phyloP scores from a whole-genome alignment of 2,329 filamentous ascomycete species.

The Arthroderma sp. region DNA sequence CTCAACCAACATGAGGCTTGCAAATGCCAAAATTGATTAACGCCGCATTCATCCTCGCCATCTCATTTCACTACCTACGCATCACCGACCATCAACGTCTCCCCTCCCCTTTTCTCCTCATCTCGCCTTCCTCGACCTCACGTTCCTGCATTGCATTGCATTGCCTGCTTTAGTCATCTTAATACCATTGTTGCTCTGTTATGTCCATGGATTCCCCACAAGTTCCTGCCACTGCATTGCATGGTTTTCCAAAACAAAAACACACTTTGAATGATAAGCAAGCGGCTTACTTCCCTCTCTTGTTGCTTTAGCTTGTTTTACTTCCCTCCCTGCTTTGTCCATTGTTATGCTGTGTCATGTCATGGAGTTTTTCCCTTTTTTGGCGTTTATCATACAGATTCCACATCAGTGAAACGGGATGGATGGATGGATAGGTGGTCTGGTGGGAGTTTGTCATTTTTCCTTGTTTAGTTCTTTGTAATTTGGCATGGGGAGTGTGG shows the following conservation, averaged over 20 bases:
- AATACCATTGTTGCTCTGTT: not conserved
- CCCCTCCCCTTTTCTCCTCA: not conserved
- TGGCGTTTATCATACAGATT: not conserved
- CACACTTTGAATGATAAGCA: not conserved
- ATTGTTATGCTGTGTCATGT: not conserved
- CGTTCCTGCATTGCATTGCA: not conserved
- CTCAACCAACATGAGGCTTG: constrained; percentile 41
- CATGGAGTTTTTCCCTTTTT: not conserved
- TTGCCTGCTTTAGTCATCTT: not conserved
- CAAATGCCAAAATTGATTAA: constrained; percentile 64
- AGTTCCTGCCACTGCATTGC: not conserved
- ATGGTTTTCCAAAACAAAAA: not conserved
- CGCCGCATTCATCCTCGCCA: not conserved
- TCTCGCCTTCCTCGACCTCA: not conserved
- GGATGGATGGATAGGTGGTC: constrained; percentile 1
- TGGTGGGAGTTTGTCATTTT: not conserved
- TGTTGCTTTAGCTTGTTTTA: not conserved
- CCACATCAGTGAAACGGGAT: constrained; percentile 1
- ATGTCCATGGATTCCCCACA: not conserved
- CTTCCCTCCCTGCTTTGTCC: not conserved
- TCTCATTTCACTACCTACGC: no score
- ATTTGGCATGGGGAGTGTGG: not conserved
- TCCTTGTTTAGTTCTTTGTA: not conserved
- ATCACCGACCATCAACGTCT: not conserved
- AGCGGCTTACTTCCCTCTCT: not conserved